Base-by-base conservation (phyloP, 2,329 filamentous ascomycete genomes). In the Elsinoe arachidis region DNA sequence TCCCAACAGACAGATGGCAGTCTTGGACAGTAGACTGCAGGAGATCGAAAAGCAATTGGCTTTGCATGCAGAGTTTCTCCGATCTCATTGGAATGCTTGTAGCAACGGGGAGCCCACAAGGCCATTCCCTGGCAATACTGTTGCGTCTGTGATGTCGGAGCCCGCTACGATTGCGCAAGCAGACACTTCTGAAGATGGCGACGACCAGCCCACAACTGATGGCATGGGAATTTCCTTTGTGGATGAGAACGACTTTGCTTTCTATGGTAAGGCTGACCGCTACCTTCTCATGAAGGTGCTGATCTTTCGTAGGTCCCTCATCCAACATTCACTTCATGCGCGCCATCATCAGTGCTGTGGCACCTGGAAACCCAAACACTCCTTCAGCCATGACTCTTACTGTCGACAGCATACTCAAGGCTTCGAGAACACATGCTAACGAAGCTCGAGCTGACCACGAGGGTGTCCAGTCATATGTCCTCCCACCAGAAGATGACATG, bases 251-350 rank as follows among this genome's bases (percentile, higher is more conserved):
- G 68, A 70, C 30, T 68, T 63, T 3, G 69, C 66, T 5, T 72
- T 69, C 55, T 71, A 72, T 52, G 73, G 71, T 66, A 69, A 51
- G 55, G 10, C 30, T 10, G 23, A 52, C 7, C 7, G 14, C 10
- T 35, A 5, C 17, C 10, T n/a, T 35, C 14, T 5, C 9, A n/a
- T 5, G 9, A 7, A 2, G 3, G 7, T 2, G 26, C 26, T 30
- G 26, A 30, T 30, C 11, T 12, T 2, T 15, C 3, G 14, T 15
- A 55, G 53, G 53, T 2, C 39, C 53, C 7, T 73, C 72, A 5
- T 74, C 73, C 1, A 75, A 75, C 60, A 74, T 74, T 52, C 69
- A 71, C 10, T 73, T 75, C 57, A 67, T 68, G 7, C 65, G 70
- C 3, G 67, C 71, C 34, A 68, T 75, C 19, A 68, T 70, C 15